Conservation (phyloP, 2,329 filamentous ascomycete species). For the Coniochaeta prunicola region DNA sequence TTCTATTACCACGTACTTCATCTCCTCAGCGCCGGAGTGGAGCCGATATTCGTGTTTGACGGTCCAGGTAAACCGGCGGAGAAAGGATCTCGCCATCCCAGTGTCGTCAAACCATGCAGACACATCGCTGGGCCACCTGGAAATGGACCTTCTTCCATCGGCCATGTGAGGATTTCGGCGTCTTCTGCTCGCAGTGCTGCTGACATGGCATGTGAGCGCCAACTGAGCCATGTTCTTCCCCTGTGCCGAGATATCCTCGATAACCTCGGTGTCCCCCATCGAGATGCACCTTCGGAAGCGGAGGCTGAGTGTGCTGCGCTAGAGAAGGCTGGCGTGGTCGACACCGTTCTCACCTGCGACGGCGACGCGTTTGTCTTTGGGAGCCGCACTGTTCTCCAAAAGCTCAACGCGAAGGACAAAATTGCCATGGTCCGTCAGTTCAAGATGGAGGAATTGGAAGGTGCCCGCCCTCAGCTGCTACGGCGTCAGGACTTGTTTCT, state of each 20-base stretch:
- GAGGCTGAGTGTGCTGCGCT: slow-evolving; percentile 3
- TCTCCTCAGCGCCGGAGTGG: slow-evolving; percentile 4
- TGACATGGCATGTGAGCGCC: neutral
- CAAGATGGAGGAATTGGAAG: neutral
- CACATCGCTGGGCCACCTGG: neutral
- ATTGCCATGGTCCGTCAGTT: neutral
- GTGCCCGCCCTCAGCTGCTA: neutral
- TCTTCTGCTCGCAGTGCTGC: neutral
- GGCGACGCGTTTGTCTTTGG: slow-evolving; percentile 5
- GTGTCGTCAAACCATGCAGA: neutral
- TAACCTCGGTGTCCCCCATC: neutral
- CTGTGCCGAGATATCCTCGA: slow-evolving; percentile 2
- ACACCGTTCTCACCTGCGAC: slow-evolving; percentile 2
- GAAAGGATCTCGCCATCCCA: slow-evolving; percentile 1
- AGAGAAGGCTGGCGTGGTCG: neutral
- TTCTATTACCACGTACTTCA: slow-evolving; percentile 6
- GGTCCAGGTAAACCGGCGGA: neutral
- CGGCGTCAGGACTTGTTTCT: neutral
- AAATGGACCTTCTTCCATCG: neutral
- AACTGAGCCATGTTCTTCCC: slow-evolving; percentile 1
- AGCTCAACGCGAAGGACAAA: neutral
- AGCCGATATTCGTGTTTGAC: slow-evolving; percentile 7
- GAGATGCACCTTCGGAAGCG: slow-evolving; percentile 1
- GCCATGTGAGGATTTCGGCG: neutral
- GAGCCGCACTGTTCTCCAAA: neutral